A percentile compares a stretch with the other conserved stretches of the same genome.
These are phyloP conservation scores for Dendrocalamus latiflorus DNA, from an alignment of 202 grass and related monocot genomes.

Conservation along the genomic window DNA sequence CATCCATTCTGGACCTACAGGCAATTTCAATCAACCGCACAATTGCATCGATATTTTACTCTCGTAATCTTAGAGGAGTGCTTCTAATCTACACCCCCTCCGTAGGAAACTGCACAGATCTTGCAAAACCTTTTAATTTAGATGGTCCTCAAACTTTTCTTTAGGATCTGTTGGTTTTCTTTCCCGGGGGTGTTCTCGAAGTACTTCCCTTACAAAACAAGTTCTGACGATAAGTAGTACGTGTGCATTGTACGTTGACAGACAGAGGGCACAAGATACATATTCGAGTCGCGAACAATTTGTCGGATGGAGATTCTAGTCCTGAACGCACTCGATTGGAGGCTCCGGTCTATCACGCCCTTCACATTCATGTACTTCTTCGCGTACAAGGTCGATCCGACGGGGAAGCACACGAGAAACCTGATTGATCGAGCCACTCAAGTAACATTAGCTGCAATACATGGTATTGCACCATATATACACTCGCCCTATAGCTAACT, in stretches of 20 bases:
- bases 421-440: conserved; percentile 40
- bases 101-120: background rate
- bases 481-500: background rate
- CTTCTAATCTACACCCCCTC: background rate
- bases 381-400: conserved; percentile 39
- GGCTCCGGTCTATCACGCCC: conserved; percentile 45
- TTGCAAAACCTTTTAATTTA: background rate
- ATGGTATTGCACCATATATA: conserved; percentile 27
- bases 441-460: conserved; percentile 43
- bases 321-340: conserved; percentile 47
- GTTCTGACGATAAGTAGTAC: background rate
- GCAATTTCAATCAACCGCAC: background rate
- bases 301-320: conserved; percentile 59
- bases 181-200: background rate
- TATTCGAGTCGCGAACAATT: too few relatives aligned
- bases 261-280: too few relatives aligned
- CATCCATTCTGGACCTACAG: conserved; percentile 69
- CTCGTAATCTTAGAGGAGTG: background rate
- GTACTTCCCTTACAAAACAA: background rate
- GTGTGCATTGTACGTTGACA: background rate
- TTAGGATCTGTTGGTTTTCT: background rate
- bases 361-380: conserved; percentile 56
- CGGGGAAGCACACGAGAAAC: conserved; percentile 23
- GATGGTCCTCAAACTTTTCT: background rate
- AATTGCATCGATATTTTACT: background rate